Base-by-base conservation (phyloP, 2,329 filamentous ascomycete species). In the Talaromyces sp. region DNA sequence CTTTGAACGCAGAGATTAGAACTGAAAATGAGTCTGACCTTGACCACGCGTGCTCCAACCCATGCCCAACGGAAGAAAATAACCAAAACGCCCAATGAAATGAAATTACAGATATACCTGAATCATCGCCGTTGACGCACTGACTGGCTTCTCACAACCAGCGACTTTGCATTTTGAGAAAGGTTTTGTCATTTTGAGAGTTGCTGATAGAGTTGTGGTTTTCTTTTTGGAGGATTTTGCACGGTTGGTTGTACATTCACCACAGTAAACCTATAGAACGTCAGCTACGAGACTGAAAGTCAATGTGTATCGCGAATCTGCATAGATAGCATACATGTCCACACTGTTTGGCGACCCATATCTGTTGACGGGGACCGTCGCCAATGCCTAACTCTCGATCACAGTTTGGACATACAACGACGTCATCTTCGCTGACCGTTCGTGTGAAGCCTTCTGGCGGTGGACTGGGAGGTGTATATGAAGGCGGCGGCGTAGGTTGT, bases 261-360 rank as follows among this genome's bases (percentile, higher is more conserved):
- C 81, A 69, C 81, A 83, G 65, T 82, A 83, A 13, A 82, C 81
- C 81, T 83, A 52, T 11, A 16, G 33, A 50, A 43, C 3, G 19
- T 57, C 66, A 35, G 56, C 56, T 31, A 45, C 9, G 10, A 59
- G 14, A n/a, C 9, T 7, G 6, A 27, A 43, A 13, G 11, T 37
- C n/a, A 50, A 3, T 24, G 5, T 31, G 27, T 31, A 6, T 31
- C 27, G 27, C 27, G 7, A 31, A 31, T 31, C 22, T 37, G 33
- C 7, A 56, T 56, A 24, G 11, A 19, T 39, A 56, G 52, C 86
- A 77, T 84, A 98, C 95, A 80, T 99, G 95, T 68, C 95, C 95
- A 75, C 95, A 99, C 60, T 85, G 85, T 77, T 93, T 97, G 41
- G 95, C 84, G 0, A 95, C 90, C 93, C 93, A 98, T 67, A 98